phyloP scores from a whole-genome alignment of 2,329 filamentous ascomycete species.

The Sporothrix mexicana region DNA sequence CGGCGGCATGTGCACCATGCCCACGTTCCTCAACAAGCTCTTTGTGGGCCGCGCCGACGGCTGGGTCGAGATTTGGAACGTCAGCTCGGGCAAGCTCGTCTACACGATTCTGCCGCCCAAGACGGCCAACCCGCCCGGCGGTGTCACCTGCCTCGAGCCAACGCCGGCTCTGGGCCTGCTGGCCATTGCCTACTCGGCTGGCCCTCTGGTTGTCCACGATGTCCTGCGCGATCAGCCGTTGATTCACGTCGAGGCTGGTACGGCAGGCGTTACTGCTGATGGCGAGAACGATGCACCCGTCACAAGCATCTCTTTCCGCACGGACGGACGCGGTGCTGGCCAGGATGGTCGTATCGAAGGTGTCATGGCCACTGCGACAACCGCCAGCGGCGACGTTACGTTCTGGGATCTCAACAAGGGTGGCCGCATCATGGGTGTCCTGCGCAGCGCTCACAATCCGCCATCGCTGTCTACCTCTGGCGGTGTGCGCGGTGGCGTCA shows the following conservation, averaged over 20 bases:
- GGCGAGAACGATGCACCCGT: slow-evolving; percentile 60
- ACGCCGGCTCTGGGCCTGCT: slow-evolving; percentile 84
- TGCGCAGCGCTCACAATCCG: slow-evolving; percentile 86
- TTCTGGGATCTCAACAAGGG: slow-evolving; percentile 96
- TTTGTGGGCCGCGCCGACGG: slow-evolving; percentile 88
- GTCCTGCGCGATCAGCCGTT: slow-evolving; percentile 77
- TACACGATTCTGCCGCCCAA: slow-evolving; percentile 82
- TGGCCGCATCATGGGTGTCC: slow-evolving; percentile 81
- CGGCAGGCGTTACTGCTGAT: slow-evolving; percentile 42
- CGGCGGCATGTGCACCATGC: slow-evolving; percentile 82
- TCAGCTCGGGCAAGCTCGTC: slow-evolving; percentile 88
- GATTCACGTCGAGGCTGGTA: slow-evolving; percentile 70
- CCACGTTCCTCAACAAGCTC: slow-evolving; percentile 95
- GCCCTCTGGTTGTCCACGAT: slow-evolving; percentile 80
- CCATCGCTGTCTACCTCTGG: slow-evolving; percentile 54
- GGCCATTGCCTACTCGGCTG: slow-evolving; percentile 84
- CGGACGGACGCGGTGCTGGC: slow-evolving; percentile 85
- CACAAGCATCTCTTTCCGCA: slow-evolving; percentile 86
- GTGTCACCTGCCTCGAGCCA: slow-evolving; percentile 85
- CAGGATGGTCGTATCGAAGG: slow-evolving; percentile 84
- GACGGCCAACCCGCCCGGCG: slow-evolving; percentile 64
- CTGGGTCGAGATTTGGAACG: slow-evolving; percentile 95
- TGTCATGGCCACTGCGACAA: slow-evolving; percentile 90
- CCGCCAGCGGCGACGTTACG: slow-evolving; percentile 81
- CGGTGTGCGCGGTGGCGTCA: slow-evolving; percentile 76